Evolutionary conservation across 345 rosid species (phyloP).

Genomic region (Excoecaria cochinchinensis): DNA sequence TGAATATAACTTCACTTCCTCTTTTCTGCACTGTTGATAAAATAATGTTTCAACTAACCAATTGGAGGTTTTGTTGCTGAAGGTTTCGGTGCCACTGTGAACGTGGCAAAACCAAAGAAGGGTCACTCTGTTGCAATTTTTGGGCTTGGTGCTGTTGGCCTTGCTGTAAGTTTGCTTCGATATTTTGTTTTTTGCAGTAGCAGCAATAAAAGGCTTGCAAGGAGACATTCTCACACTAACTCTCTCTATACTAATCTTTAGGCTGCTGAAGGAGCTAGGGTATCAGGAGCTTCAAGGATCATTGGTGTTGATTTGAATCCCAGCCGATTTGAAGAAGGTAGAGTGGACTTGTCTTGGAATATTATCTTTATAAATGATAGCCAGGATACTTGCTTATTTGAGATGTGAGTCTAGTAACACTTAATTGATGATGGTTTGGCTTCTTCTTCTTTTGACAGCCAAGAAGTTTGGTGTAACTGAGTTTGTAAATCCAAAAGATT

Average conservation of each 20-base stretch:
- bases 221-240: background rate
- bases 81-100: constrained; percentile 74
- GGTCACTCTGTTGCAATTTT: constrained; percentile 67
- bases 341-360: background rate
- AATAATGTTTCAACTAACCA: background rate
- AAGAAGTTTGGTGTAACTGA: constrained; percentile 65
- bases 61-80: constrained; percentile 4
- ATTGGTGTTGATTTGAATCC: constrained; percentile 81
- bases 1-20: background rate
- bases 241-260: background rate
- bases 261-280: constrained; percentile 89
- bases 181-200: background rate
- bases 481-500: constrained; percentile 65
- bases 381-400: too few relatives aligned
- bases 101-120: constrained; percentile 69
- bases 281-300: constrained; percentile 62
- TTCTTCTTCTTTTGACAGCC: constrained; percentile 40
- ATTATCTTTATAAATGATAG: background rate
- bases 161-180: constrained; percentile 42
- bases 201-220: background rate
- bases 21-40: background rate
- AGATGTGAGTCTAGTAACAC: background rate
- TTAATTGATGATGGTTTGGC: background rate
- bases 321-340: constrained; percentile 49
- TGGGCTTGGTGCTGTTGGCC: constrained; percentile 80